Evolutionary conservation across 2,329 filamentous ascomycete species (phyloP).

Genomic region (Aspergillus ustus): DNA sequence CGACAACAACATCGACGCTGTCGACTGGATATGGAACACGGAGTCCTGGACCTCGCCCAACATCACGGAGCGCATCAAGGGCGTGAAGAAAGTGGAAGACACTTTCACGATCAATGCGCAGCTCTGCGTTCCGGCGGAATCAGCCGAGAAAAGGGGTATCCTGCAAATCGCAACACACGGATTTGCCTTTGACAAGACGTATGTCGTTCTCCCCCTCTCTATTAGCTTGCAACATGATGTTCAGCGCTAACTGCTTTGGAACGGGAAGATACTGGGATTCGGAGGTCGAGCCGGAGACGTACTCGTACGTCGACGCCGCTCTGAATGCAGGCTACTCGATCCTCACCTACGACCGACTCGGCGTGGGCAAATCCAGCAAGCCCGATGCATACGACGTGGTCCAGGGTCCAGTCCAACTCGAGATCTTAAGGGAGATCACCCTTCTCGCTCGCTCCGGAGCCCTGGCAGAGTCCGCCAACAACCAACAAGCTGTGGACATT

Average conservation of each 20-base stretch:
- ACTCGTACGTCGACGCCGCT: conserved; percentile 9
- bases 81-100: not conserved
- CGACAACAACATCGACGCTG: conserved; percentile 6
- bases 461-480: not conserved
- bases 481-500: not conserved
- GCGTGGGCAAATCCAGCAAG: conserved; percentile 3
- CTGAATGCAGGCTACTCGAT: conserved; percentile 7
- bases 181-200: conserved; percentile 8
- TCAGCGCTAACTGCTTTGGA: not conserved
- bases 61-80: not conserved
- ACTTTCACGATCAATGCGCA: conserved; percentile 6
- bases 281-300: not conserved
- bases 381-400: conserved; percentile 5
- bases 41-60: not conserved
- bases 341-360: conserved; percentile 11
- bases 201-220: not conserved
- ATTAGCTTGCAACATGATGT: not conserved
- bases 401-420: not conserved
- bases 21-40: conserved; percentile 1
- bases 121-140: not conserved
- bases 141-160: not conserved
- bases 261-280: conserved; percentile 3
- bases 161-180: conserved; percentile 12
- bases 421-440: not conserved
- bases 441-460: not conserved